Evolutionary conservation across 2,329 filamentous ascomycete species (phyloP).

Genomic region (Neopestalotiopsis clavispora): DNA sequence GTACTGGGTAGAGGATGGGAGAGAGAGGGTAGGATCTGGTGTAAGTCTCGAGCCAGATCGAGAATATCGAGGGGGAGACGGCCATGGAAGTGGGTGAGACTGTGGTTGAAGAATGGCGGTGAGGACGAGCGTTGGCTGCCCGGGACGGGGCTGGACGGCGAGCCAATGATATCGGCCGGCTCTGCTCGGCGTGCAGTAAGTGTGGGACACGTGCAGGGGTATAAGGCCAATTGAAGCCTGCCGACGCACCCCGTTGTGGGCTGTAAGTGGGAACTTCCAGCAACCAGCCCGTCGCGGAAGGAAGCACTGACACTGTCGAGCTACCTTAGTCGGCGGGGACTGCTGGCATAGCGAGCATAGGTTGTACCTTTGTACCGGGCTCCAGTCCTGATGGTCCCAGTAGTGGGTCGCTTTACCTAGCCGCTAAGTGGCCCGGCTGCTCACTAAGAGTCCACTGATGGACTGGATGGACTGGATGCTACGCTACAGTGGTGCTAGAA

Average conservation of each 20-base stretch:
- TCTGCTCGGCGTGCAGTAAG: constrained; percentile 6
- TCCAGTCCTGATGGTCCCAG: neutral
- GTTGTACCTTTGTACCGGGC: neutral
- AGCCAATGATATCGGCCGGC: constrained; percentile 12
- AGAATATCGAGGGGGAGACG: constrained; percentile 22
- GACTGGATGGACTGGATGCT: neutral
- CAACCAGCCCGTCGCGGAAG: constrained; percentile 6
- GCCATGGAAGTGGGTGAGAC: constrained; percentile 22
- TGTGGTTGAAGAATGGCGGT: constrained; percentile 22
- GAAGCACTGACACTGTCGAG: constrained; percentile 15
- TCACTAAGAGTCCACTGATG: neutral
- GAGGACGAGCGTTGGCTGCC: constrained; percentile 22
- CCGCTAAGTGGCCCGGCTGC: too few relatives aligned
- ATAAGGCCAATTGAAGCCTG: constrained; percentile 8
- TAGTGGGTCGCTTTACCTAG: neutral
- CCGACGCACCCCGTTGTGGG: neutral
- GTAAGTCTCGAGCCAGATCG: constrained; percentile 22
- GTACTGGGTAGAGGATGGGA: constrained; percentile 18
- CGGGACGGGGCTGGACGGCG: constrained; percentile 20
- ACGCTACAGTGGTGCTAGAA: neutral
- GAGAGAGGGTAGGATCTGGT: constrained; percentile 20
- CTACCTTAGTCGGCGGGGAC: constrained; percentile 5
- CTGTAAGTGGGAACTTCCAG: neutral
- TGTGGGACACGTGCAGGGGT: constrained; percentile 14
- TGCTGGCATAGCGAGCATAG: neutral